These are phyloP conservation scores for Austroboletus novae-zelandiae DNA, from an alignment of 1,284 basidiomycete species.

Conservation along the genomic window DNA sequence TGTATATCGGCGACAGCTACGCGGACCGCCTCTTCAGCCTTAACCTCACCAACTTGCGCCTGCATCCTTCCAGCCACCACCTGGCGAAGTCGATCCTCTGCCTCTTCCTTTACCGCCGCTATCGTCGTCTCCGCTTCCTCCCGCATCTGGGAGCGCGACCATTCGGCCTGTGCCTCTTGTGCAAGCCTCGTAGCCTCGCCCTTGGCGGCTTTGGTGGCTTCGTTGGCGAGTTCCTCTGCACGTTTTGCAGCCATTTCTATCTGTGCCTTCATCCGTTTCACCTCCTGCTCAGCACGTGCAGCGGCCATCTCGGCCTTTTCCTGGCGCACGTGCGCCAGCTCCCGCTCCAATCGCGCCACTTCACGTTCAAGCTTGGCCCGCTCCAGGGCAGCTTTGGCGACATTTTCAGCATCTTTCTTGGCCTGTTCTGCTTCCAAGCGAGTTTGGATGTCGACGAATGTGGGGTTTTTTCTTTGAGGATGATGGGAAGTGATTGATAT, in stretches of 20 bases:
- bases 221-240: constrained; percentile 7
- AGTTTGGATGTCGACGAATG: not conserved
- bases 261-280: not conserved
- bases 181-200: constrained; percentile 23
- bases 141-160: no score
- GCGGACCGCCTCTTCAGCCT: constrained; percentile 26
- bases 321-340: constrained; percentile 19
- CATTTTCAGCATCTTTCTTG: not conserved
- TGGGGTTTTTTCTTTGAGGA: not conserved
- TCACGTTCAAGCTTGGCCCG: no score
- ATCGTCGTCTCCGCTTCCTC: no score
- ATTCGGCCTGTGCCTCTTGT: not conserved
- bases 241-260: not conserved
- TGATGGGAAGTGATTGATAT: no score
- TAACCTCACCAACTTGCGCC: constrained; percentile 15
- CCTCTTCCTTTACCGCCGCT: not conserved
- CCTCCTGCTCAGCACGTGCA: not conserved
- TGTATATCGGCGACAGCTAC: constrained; percentile 20
- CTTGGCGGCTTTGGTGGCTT: constrained; percentile 22
- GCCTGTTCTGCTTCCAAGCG: not conserved
- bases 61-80: constrained; percentile 26
- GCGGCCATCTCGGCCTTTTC: constrained; percentile 26
- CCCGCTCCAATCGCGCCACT: constrained; percentile 12
- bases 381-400: not conserved
- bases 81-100: constrained; percentile 22